Evolutionary conservation across 768 basidiomycete species (phyloP), one percentile per base, ranked within the genome.

Genomic region (Leucocoprinus leucothites): DNA sequence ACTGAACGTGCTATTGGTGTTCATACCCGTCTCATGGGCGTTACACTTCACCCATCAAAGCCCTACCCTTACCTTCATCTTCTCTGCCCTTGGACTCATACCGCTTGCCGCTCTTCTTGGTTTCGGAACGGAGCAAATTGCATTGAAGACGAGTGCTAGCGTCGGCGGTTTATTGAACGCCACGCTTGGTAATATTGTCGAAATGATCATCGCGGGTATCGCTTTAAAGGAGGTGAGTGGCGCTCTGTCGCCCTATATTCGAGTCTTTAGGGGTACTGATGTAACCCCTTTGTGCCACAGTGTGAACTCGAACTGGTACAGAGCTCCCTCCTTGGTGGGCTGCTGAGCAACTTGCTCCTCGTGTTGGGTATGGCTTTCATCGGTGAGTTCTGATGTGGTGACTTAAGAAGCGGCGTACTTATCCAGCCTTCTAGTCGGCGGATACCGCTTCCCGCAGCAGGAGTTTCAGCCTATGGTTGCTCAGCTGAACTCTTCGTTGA

Each of bases 281-380:
- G 13, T 18, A 26, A 31, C 31, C 31, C 31, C 31, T 22, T 45
- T 64, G 38, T 59, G 70, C 18, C 26, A 28, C 53, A 78, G 76
- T 79, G 79, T 61, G 76, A 82, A 61, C 67, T 82, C 3, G 75
- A 76, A 45, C 71, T 81, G 26, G 80, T 82, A 16, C 81, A 81
- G 58, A 78, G 79, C 42, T 74, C 76, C 3, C 64, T 82, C 7
- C 70, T 82, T 11, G 81, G 81, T 41, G 78, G 78, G 21, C 72
- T 81, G 26, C 57, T 83, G 38, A 79, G 77, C 58, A 69, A 94
- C 84, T 67, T 94, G 84, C 78, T 94, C 82, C 76, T 95, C 81
- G 73, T 94, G 78, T 66, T 93, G 80, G 53, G 94, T 85, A 71
- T 94, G 86, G 68, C 88, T 69, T 62, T 94, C 84, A 66, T 94